Evolutionary conservation across 2,329 filamentous ascomycete genomes (phyloP), one percentile per base, ranked within the genome.

Genomic region (Monilinia fructicola): DNA sequence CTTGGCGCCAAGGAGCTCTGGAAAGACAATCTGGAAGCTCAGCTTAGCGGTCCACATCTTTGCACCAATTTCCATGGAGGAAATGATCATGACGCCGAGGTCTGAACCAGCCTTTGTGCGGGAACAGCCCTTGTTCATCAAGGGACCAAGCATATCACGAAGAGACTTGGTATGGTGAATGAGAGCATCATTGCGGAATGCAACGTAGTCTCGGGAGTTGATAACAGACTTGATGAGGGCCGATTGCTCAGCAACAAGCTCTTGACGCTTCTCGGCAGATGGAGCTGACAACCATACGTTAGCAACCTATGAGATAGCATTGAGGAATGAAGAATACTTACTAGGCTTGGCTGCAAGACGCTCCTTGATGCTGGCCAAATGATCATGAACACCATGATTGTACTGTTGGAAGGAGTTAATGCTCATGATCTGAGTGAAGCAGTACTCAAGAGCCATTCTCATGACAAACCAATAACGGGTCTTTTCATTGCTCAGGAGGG

Each of bases 1-100:
- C 76, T 75, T 67, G 70, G 82, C 82, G 63, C 76, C 74, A 65
- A 80, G 79, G 12, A 81, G 80, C 67, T 84, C 81, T 46, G 81
- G 81, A 74, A 85, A 86, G 55, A 78, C 77, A 58, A 83, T 80
- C 66, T 82, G 78, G 69, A 83, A 81, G 0, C 75, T 74, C 28
- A 78, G 69, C 0, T 74, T 70, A 1, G 76, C 76, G 3, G 78
- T 79, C 70, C 82, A 79, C 71, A 86, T 80, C 70, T 79, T 78
- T 53, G 78, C 78, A 1, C 82, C 82, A 5, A 75, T 40, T 6
- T 74, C 70, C 69, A 71, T 76, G 10, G 71, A 71, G 18, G 60
- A 44, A n/a, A 70, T 59, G 3, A 67, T 64, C 52, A 76, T 68
- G 1, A 53, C 58, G 1, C 72, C 73, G 1, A 76, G 77, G 65